These are phyloP conservation scores for Hypholoma fasciculare DNA, from an alignment of 768 basidiomycete species.

Conservation along the genomic window DNA sequence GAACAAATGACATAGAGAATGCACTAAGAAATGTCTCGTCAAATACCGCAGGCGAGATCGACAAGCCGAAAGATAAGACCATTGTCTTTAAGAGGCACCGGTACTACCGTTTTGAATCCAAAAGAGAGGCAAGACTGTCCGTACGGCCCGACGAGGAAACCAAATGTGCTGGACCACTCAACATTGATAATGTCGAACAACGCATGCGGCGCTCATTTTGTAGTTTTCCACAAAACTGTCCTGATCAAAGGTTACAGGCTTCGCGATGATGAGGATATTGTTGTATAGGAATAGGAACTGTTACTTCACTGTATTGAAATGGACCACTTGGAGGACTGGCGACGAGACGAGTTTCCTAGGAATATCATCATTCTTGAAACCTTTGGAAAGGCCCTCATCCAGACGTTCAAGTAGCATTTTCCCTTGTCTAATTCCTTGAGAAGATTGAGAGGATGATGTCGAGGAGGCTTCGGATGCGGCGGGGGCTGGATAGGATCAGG, in stretches of 20 bases:
- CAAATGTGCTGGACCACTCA: no score
- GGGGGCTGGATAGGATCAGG: constrained; percentile 70
- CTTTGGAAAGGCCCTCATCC: constrained; percentile 68
- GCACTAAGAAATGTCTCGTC: no score
- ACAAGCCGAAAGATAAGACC: no score
- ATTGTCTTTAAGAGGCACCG: no score
- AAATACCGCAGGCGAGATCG: no score
- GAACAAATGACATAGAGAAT: no score
- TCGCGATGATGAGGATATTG: constrained; percentile 91
- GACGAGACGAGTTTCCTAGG: constrained; percentile 85
- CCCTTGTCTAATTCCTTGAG: constrained; percentile 48
- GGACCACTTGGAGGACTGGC: constrained; percentile 91
- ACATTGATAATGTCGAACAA: no score
- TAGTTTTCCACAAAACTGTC: no score
- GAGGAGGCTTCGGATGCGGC: constrained; percentile 76
- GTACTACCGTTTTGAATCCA: no score
- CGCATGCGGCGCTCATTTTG: constrained; percentile 52
- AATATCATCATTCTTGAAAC: constrained; percentile 76
- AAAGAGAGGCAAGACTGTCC: no score
- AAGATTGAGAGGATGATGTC: constrained; percentile 71
- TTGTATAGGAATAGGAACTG: constrained; percentile 96
- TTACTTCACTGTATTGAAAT: constrained; percentile 92
- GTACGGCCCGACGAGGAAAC: no score
- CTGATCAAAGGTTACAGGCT: constrained; percentile 75
- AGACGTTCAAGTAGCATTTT: constrained; percentile 63